Evolutionary conservation across 495 filamentous ascomycete species (phyloP).

Genomic region (Hyaloscypha finlandica): DNA sequence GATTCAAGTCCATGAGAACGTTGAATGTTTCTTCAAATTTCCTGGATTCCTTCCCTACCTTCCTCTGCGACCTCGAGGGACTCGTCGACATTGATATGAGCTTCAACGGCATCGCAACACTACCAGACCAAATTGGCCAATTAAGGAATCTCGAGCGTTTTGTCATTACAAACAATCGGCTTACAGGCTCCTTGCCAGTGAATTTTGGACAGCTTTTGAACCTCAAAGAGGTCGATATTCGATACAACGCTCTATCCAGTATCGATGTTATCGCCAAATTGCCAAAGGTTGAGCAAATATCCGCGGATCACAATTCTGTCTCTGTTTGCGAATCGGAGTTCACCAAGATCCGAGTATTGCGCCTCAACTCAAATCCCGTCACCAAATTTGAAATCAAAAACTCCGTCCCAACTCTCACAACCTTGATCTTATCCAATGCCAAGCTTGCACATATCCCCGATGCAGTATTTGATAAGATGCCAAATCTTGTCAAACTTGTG

Average conservation of each 20-base stretch:
- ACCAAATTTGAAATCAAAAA: conserved; percentile 85
- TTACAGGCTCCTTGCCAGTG: conserved; percentile 70
- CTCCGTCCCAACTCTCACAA: conserved; percentile 76
- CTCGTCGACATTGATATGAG: conserved; percentile 94
- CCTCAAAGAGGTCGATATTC: conserved; percentile 88
- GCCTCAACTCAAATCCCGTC: conserved; percentile 89
- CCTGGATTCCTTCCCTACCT: conserved; percentile 79
- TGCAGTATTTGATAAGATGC: conserved; percentile 81
- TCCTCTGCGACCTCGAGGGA: conserved; percentile 77
- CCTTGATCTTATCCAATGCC: conserved; percentile 81
- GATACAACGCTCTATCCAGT: conserved; percentile 83
- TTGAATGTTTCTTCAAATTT: conserved; percentile 93
- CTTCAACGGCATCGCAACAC: conserved; percentile 81
- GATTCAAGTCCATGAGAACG: conserved; percentile 73
- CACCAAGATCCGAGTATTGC: conserved; percentile 75
- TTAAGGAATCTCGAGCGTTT: conserved; percentile 81
- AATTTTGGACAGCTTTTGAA: conserved; percentile 70
- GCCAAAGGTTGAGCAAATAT: conserved; percentile 82
- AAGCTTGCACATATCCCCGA: conserved; percentile 87
- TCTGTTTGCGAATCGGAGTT: conserved; percentile 86
- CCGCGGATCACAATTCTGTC: conserved; percentile 87
- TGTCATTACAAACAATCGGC: conserved; percentile 92
- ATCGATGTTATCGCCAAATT: conserved; percentile 84
- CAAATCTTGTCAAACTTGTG: conserved; percentile 80
- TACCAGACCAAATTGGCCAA: conserved; percentile 77